Evolutionary conservation across 257 asterid genomes (phyloP).

Genomic region (Solanum chilense): DNA sequence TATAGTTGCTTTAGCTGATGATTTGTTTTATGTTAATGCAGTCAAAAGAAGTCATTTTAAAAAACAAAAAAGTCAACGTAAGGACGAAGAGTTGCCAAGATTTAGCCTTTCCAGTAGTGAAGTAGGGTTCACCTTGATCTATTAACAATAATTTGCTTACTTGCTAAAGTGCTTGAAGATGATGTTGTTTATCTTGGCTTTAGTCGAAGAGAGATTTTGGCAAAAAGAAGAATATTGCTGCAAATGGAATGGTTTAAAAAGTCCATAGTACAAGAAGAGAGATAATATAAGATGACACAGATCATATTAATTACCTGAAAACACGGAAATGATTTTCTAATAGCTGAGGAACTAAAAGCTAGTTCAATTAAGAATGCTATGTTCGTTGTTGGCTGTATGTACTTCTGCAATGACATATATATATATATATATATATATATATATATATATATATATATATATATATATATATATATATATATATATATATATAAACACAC

Average conservation of each 20-base stretch:
- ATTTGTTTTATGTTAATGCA: background rate
- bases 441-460: background rate
- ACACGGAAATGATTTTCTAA: background rate
- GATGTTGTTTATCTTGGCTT: background rate
- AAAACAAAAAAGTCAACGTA: background rate
- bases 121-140: background rate
- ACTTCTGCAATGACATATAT: background rate
- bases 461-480: background rate
- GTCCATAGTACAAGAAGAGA: background rate
- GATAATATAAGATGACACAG: background rate
- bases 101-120: background rate
- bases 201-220: background rate
- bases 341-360: background rate
- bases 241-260: background rate
- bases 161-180: background rate
- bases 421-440: no score
- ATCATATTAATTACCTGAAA: background rate
- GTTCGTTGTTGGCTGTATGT: background rate
- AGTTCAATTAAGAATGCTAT: background rate
- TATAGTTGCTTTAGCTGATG: background rate
- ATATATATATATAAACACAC: no score
- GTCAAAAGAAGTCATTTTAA: background rate
- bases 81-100: background rate
- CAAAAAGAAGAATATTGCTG: background rate
- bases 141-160: background rate